These are phyloP conservation scores for Cercophora newfieldiana DNA, from an alignment of 495 filamentous ascomycete genomes.

Conservation along the genomic window DNA sequence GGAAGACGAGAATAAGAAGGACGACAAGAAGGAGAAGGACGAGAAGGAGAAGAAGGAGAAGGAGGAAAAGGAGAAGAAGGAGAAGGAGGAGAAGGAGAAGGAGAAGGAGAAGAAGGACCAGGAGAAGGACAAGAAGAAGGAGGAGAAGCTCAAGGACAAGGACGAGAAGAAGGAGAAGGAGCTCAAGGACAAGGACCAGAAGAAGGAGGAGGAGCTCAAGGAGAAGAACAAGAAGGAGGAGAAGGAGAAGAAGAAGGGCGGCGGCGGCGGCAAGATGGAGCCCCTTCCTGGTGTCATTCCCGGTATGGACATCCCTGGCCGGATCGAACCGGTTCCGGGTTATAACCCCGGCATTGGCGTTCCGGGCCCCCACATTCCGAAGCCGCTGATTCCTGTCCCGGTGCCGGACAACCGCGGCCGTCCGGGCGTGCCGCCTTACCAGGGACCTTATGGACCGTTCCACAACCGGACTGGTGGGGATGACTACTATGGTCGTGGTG, in stretches of 20 bases:
- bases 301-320: not conserved
- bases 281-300: not conserved
- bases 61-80: slow-evolving; percentile 3
- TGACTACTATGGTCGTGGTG: slow-evolving; percentile 9
- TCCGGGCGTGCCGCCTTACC: too few relatives aligned
- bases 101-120: not conserved
- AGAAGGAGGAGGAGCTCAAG: slow-evolving; percentile 1
- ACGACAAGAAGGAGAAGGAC: slow-evolving; percentile 13
- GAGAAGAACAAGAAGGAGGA: not conserved
- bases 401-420: not conserved
- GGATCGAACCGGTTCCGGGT: not conserved
- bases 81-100: slow-evolving; percentile 6
- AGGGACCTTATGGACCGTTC: too few relatives aligned
- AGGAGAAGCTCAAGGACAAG: slow-evolving; percentile 6
- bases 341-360: not conserved
- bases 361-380: not conserved
- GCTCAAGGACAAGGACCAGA: not conserved
- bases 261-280: not conserved
- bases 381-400: not conserved
- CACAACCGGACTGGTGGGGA: not conserved
- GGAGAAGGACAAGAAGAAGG: not conserved
- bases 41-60: slow-evolving; percentile 7
- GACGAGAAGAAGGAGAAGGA: not conserved
- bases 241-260: not conserved
- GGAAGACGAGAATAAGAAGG: not conserved